phyloP scores from a whole-genome alignment of 768 basidiomycete genomes.

The Trametopsis cervina region DNA sequence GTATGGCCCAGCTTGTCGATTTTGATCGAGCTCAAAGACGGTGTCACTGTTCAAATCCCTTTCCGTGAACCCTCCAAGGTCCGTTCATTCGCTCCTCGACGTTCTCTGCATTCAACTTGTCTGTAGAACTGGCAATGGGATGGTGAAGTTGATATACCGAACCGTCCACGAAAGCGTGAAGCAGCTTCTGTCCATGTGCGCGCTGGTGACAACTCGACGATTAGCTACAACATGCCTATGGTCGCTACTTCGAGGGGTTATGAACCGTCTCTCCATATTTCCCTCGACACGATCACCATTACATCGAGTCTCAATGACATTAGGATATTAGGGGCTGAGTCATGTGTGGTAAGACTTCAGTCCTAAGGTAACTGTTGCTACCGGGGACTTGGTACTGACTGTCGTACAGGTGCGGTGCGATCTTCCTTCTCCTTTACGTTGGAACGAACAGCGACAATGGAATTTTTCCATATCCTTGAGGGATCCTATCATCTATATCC shows the following conservation, averaged over 20 bases:
- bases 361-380: conserved; percentile 4
- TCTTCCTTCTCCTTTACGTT: conserved; percentile 74
- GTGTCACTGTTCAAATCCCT: conserved; percentile 76
- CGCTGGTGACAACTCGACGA: conserved; percentile 76
- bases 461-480: conserved; percentile 62
- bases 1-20: conserved; percentile 77
- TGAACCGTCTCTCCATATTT: conserved; percentile 70
- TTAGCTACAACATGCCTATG: conserved; percentile 83
- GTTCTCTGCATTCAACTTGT: background rate
- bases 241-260: conserved; percentile 69
- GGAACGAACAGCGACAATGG: conserved; percentile 83
- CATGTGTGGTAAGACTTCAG: conserved; percentile 61
- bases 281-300: conserved; percentile 71
- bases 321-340: conserved; percentile 66
- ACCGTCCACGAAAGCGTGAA: conserved; percentile 51
- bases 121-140: conserved; percentile 92
- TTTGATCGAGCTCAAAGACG: conserved; percentile 73
- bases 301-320: conserved; percentile 88
- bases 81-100: background rate
- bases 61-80: conserved; percentile 91
- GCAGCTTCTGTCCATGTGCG: conserved; percentile 66
- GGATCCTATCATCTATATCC: conserved; percentile 65
- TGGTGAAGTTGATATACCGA: conserved; percentile 39
- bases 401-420: conserved; percentile 52
- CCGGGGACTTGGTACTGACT: background rate